Evolutionary conservation across 441 rosid genomes (phyloP), one percentile per base, ranked within the genome.

Genomic region (Croton laevigatus): DNA sequence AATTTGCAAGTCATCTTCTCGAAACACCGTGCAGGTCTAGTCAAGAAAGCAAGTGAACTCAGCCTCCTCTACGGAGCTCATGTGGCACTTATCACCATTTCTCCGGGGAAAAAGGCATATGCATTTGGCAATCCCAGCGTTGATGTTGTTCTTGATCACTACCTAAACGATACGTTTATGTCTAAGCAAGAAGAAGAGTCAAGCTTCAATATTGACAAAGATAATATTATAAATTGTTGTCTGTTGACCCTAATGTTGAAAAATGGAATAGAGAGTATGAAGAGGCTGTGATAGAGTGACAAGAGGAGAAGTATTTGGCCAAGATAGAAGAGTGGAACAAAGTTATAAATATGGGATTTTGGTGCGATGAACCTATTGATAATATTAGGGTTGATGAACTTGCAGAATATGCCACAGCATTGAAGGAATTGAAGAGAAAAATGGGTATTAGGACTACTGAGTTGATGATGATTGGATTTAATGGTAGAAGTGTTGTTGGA

Each of bases 21-120:
- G 0, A 85, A 85, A 55, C 78, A 86, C 9, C 78, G 70, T 0
- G 45, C 46, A 1, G 89, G 86, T 5, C 54, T 83, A 2, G 68
- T 86, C 66, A 84, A 79, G 73, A 86, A 83, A 67, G 87, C 83
- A 0, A 79, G 82, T n/a, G 89, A 83, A 74, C 79, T 80, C 8
- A 67, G 82, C 27, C 65, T 80, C n/a, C 67, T 83, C 0, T 78
- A 82, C 3, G 87, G 86, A 2, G 84, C 71, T 0, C 69, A 82
- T 3, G 77, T 83, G 0, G 82, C 79, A 27, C 70, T 83, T 51
- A 54, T 86, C 1, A 68, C 74, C 4, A 82, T 86, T 64, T 84
- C 87, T 12, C 85, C 86, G 3, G 74, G 80, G 1, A 73, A 73
- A 3, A 83, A 86, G 61, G 74, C 75, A 12, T 84, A 69, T 5